These are phyloP conservation scores for Fusarium oligoseptatum DNA, from an alignment of 2,329 filamentous ascomycete genomes.

Conservation along the genomic window DNA sequence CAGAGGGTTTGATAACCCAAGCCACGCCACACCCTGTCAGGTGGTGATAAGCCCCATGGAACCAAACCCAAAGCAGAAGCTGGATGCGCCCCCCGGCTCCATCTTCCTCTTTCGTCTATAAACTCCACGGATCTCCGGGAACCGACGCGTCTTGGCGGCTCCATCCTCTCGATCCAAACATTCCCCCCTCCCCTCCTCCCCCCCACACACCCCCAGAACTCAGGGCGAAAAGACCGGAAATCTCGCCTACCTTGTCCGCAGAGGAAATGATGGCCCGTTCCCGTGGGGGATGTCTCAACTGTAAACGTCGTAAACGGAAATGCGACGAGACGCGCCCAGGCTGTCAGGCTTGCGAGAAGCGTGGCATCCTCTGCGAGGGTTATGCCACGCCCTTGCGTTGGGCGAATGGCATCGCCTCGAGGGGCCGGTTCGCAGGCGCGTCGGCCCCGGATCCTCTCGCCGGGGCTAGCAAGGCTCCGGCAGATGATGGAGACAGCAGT, in stretches of 20 bases:
- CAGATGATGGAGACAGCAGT: neutral
- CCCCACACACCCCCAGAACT: no score
- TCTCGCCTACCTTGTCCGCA: neutral
- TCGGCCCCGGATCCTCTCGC: slow-evolving; percentile 31
- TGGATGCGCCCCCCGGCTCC: slow-evolving; percentile 41
- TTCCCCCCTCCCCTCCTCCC: neutral
- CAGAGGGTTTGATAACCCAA: neutral
- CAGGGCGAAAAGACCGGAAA: neutral
- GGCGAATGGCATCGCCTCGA: slow-evolving; percentile 44
- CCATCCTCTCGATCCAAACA: neutral
- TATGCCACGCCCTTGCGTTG: slow-evolving; percentile 41
- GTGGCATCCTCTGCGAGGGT: slow-evolving; percentile 40
- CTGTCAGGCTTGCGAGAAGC: slow-evolving; percentile 36
- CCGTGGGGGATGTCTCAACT: slow-evolving; percentile 44
- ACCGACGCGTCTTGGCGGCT: neutral
- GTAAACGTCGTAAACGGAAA: slow-evolving; percentile 44
- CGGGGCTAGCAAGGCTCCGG: neutral
- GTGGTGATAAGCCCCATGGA: slow-evolving; percentile 5
- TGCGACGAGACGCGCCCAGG: slow-evolving; percentile 42
- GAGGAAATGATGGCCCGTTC: slow-evolving; percentile 36
- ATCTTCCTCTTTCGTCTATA: slow-evolving; percentile 46
- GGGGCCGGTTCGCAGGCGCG: slow-evolving; percentile 42
- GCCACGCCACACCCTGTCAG: neutral
- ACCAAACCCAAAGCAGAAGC: slow-evolving; percentile 25
- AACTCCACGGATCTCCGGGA: slow-evolving; percentile 23